phyloP scores from a whole-genome alignment of 495 filamentous ascomycete genomes.

The Antarctomyces pellizariae region DNA sequence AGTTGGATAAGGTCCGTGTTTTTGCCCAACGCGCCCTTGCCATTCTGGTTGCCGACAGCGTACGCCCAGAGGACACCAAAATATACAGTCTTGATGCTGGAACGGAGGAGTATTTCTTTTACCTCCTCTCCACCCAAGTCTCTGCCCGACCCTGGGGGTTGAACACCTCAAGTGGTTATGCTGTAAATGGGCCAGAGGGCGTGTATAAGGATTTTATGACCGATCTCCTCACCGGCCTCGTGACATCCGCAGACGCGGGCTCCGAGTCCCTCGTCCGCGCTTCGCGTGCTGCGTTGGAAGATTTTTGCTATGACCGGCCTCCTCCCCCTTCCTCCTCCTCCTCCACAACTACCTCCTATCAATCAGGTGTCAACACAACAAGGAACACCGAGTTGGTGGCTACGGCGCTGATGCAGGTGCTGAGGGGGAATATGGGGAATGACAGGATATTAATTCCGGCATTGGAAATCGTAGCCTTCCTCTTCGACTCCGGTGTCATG shows the following conservation, averaged over 20 bases:
- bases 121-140: slow-evolving; percentile 20
- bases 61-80: slow-evolving; percentile 2
- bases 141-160: too few species aligned
- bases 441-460: slow-evolving; percentile 54
- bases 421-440: slow-evolving; percentile 23
- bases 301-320: slow-evolving; percentile 18
- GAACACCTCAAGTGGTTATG: not conserved
- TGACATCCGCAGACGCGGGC: slow-evolving; percentile 63
- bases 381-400: slow-evolving; percentile 15
- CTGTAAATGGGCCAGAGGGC: slow-evolving; percentile 2
- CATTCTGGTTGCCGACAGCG: slow-evolving; percentile 7
- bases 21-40: slow-evolving; percentile 31
- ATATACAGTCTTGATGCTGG: slow-evolving; percentile 17
- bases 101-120: slow-evolving; percentile 25
- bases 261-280: slow-evolving; percentile 60
- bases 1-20: slow-evolving; percentile 63
- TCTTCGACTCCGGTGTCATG: slow-evolving; percentile 32
- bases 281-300: slow-evolving; percentile 43
- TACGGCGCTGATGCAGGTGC: slow-evolving; percentile 18
- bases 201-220: too few species aligned
- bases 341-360: slow-evolving; percentile 10
- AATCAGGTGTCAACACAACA: too few species aligned
- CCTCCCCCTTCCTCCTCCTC: too few species aligned
- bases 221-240: slow-evolving; percentile 43
- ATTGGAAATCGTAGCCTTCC: slow-evolving; percentile 49